These are phyloP conservation scores for Exserohilum turcica DNA, from an alignment of 2,329 filamentous ascomycete species.

Conservation along the genomic window DNA sequence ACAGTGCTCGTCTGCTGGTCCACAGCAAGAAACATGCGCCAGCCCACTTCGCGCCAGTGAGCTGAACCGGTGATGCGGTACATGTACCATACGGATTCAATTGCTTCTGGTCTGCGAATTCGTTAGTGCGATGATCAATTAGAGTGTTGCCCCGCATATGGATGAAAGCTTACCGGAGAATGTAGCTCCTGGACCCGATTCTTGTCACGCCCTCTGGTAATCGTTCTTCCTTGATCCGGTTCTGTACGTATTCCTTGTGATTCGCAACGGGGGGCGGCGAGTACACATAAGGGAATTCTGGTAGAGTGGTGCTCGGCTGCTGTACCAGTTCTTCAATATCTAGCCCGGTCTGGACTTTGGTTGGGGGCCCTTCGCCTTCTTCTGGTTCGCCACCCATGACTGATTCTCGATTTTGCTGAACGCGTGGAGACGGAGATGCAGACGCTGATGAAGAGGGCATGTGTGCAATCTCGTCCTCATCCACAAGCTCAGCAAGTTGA, in stretches of 20 bases:
- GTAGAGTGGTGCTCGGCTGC: constrained; percentile 26
- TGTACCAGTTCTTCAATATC: constrained; percentile 17
- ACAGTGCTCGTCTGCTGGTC: constrained; percentile 64
- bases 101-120: constrained; percentile 67
- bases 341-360: constrained; percentile 24
- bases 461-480: constrained; percentile 25
- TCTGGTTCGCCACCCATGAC: constrained; percentile 27
- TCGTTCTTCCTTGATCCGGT: constrained; percentile 49
- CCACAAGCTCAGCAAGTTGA: constrained; percentile 33
- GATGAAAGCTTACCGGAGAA: constrained; percentile 57
- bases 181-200: constrained; percentile 64
- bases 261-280: constrained; percentile 36
- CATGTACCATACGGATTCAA: constrained; percentile 80
- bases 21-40: constrained; percentile 73
- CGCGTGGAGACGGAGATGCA: constrained; percentile 9
- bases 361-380: constrained; percentile 30
- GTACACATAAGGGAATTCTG: constrained; percentile 39
- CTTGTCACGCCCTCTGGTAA: constrained; percentile 62
- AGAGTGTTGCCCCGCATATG: background rate
- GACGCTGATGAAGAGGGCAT: too few species aligned
- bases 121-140: background rate
- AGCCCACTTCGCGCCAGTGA: constrained; percentile 70
- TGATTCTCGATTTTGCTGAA: constrained; percentile 14
- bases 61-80: constrained; percentile 73
- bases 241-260: constrained; percentile 46